Evolutionary conservation across 2,329 filamentous ascomycete species (phyloP).

Genomic region (Ilyonectria robusta): DNA sequence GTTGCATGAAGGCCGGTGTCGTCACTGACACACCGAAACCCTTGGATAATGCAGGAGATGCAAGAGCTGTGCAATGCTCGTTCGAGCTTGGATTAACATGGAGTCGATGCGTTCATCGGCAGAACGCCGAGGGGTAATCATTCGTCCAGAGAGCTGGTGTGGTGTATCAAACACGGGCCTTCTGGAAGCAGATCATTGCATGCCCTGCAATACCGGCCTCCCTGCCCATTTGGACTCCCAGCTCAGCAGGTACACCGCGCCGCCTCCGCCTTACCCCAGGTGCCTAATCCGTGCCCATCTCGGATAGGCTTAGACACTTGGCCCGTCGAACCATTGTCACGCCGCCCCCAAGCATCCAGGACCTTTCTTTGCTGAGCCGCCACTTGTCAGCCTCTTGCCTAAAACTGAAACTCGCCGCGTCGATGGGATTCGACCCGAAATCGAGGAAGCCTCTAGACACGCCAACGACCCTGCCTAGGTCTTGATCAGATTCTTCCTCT

Average conservation of each 20-base stretch:
- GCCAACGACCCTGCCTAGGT: constrained; percentile 19
- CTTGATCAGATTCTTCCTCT: constrained; percentile 30
- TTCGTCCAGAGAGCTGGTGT: constrained; percentile 26
- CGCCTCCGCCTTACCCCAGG: constrained; percentile 48
- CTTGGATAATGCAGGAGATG: constrained; percentile 19
- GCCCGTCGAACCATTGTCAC: constrained; percentile 45
- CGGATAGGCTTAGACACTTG: constrained; percentile 28
- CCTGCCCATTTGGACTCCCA: constrained; percentile 36
- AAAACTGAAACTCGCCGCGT: constrained; percentile 47
- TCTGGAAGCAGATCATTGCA: constrained; percentile 41
- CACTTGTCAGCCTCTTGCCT: constrained; percentile 40
- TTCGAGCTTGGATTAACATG: constrained; percentile 24
- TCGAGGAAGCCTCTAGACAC: constrained; percentile 33
- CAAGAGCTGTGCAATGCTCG: constrained; percentile 12
- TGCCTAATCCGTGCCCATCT: constrained; percentile 41
- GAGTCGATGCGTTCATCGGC: constrained; percentile 12
- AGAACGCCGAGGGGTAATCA: constrained; percentile 16
- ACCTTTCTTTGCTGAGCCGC: constrained; percentile 28
- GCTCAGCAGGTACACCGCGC: constrained; percentile 17
- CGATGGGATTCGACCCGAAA: constrained; percentile 36
- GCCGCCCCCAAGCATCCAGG: constrained; percentile 27
- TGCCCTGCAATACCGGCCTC: constrained; percentile 39
- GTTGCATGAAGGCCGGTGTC: constrained; percentile 27
- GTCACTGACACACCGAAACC: constrained; percentile 27
- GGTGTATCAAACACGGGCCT: constrained; percentile 33